phyloP scores from a whole-genome alignment of 441 rosid genomes.

The Gossypium gossypioides region DNA sequence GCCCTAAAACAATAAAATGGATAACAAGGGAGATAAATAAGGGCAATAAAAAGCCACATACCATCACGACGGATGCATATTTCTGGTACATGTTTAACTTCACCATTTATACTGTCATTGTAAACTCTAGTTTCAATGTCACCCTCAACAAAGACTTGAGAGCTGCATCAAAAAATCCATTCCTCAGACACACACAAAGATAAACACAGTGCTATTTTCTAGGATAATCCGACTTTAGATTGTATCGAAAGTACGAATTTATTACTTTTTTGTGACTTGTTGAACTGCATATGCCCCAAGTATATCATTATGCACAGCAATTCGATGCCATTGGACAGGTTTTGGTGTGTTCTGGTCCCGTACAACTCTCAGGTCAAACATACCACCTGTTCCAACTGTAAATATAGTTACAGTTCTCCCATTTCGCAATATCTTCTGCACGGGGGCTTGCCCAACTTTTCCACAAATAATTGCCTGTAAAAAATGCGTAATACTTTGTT shows the following conservation, averaged over 20 bases:
- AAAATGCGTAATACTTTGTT: neutral
- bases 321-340: constrained; percentile 96
- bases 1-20: neutral
- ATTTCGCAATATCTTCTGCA: constrained; percentile 86
- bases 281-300: constrained; percentile 80
- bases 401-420: constrained; percentile 74
- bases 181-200: constrained; percentile 9
- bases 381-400: constrained; percentile 86
- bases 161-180: constrained; percentile 42
- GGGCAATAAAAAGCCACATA: constrained; percentile 18
- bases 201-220: neutral
- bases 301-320: constrained; percentile 69
- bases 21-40: neutral
- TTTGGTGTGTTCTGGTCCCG: constrained; percentile 45
- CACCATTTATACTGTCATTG: constrained; percentile 78
- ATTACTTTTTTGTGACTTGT: constrained; percentile 65
- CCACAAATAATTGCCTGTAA: constrained; percentile 78
- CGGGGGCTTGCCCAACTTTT: constrained; percentile 74
- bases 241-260: neutral
- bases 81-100: constrained; percentile 78
- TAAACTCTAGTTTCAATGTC: constrained; percentile 82
- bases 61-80: constrained; percentile 83
- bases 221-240: neutral
- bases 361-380: constrained; percentile 72
- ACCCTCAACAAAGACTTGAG: constrained; percentile 86